A percentile compares a stretch with the other conserved stretches of the same genome.
Conservation (phyloP, 768 basidiomycete species). For the Calvatia gigantea region DNA sequence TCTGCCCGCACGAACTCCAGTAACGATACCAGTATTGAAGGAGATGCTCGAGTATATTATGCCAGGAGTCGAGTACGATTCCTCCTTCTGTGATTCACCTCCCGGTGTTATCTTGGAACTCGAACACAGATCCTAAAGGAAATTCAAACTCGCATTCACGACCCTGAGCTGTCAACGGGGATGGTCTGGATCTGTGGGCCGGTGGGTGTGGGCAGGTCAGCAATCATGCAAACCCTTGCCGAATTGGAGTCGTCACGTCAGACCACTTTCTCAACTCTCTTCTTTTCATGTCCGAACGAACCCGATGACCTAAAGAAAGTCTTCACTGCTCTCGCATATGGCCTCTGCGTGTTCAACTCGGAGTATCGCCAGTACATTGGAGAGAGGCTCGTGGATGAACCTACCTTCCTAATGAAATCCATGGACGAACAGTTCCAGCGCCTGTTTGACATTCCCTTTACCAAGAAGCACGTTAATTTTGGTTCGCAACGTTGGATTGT, state of each 20-base stretch:
- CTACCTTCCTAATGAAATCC: too few relatives aligned
- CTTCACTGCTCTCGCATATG: background rate
- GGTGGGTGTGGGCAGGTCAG: background rate
- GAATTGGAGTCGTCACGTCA: background rate
- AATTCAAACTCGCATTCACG: background rate
- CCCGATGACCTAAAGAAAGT: background rate
- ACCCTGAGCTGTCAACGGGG: background rate
- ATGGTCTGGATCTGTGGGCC: background rate
- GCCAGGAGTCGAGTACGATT: background rate
- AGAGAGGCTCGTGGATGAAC: background rate
- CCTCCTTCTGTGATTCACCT: background rate
- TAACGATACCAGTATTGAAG: too few relatives aligned
- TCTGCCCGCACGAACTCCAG: too few relatives aligned
- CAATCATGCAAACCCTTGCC: background rate
- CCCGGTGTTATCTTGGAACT: background rate
- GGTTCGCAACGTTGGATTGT: too few relatives aligned
- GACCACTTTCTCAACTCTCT: background rate
- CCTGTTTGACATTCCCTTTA: too few relatives aligned
- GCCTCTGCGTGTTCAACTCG: background rate
- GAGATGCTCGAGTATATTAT: too few relatives aligned
- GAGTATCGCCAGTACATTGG: background rate
- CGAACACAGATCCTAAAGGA: background rate
- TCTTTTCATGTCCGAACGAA: background rate
- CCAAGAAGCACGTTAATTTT: too few relatives aligned
- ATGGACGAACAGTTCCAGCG: too few relatives aligned